Percentiles rank a stretch among this genome's conserved stretches.
Conservation (phyloP, 768 basidiomycete genomes). For the Gautieria morchelliformis region DNA sequence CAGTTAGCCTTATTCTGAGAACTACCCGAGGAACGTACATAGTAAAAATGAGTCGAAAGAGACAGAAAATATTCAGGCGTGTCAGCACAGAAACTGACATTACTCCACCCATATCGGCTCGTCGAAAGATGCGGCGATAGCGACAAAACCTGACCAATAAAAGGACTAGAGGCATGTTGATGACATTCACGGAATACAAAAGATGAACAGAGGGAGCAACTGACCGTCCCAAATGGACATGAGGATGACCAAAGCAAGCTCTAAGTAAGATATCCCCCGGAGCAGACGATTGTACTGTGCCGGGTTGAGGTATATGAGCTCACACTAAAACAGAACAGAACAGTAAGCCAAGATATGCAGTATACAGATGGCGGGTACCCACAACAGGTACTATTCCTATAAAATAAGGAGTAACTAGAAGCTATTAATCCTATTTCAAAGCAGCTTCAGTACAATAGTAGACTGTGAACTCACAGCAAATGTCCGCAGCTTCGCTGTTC, state of each 20-base stretch:
- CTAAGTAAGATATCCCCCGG: neutral
- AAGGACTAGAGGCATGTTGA: neutral
- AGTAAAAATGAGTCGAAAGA: neutral
- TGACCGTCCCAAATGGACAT: neutral
- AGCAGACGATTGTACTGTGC: neutral
- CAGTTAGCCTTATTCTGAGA: neutral
- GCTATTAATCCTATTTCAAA: neutral
- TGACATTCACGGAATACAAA: no score
- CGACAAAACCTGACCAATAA: neutral
- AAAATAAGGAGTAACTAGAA: neutral
- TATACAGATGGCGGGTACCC: neutral
- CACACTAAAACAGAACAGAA: neutral
- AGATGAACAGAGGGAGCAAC: neutral
- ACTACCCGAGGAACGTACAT: neutral
- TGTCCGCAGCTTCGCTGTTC: neutral
- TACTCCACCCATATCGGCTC: neutral
- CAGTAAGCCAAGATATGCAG: neutral
- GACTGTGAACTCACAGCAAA: neutral
- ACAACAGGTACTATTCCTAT: neutral
- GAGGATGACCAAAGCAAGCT: neutral
- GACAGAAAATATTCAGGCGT: neutral
- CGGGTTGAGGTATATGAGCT: neutral
- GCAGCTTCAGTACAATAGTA: neutral
- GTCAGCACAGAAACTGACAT: neutral
- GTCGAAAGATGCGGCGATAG: neutral